phyloP scores from a whole-genome alignment of 2,329 filamentous ascomycete species.

The Aureobasidium leucospermi region DNA sequence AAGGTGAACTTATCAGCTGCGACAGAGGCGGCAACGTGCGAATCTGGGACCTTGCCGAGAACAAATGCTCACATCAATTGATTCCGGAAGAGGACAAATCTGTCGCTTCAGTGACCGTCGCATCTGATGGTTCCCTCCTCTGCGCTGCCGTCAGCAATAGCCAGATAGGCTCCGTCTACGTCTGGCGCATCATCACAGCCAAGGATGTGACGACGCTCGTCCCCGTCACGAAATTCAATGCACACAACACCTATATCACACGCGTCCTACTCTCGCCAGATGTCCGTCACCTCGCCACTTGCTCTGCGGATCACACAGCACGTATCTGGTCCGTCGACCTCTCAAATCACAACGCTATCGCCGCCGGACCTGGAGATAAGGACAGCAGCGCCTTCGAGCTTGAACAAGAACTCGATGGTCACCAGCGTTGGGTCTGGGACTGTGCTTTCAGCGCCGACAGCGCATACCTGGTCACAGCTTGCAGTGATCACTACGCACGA shows the following conservation, averaged over 20 bases:
- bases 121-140: slow-evolving; percentile 84
- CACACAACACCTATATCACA: slow-evolving; percentile 88
- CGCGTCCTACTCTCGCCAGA: slow-evolving; percentile 86
- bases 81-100: slow-evolving; percentile 94
- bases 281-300: slow-evolving; percentile 88
- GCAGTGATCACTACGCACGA: slow-evolving; percentile 85
- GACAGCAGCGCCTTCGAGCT: slow-evolving; percentile 57
- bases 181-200: slow-evolving; percentile 86
- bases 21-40: slow-evolving; percentile 87
- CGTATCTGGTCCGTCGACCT: slow-evolving; percentile 93
- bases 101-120: slow-evolving; percentile 90
- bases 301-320: slow-evolving; percentile 86
- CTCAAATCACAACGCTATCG: slow-evolving; percentile 15
- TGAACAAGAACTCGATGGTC: slow-evolving; percentile 78
- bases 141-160: slow-evolving; percentile 78
- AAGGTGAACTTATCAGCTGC: slow-evolving; percentile 95
- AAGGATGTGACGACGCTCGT: slow-evolving; percentile 76
- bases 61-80: slow-evolving; percentile 91
- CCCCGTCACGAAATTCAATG: slow-evolving; percentile 80
- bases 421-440: slow-evolving; percentile 97
- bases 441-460: slow-evolving; percentile 92
- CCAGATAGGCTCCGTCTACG: slow-evolving; percentile 82
- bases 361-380: slow-evolving; percentile 3
- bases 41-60: slow-evolving; percentile 95
- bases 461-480: slow-evolving; percentile 87